These are phyloP conservation scores for Sporothrix pseudoabietina DNA, from an alignment of 2,329 filamentous ascomycete species.

Conservation along the genomic window DNA sequence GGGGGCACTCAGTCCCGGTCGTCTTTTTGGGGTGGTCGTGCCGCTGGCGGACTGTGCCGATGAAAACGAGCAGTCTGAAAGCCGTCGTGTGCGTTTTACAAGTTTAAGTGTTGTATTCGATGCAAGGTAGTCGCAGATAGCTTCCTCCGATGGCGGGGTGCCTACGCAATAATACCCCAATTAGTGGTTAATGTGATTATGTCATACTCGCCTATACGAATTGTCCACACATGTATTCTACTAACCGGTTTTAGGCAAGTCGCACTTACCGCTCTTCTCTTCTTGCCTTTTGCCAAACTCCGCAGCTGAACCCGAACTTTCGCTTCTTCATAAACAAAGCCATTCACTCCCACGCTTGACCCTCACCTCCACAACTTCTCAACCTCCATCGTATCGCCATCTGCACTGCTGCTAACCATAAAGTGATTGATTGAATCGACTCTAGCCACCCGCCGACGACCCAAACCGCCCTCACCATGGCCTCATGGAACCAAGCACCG, in stretches of 20 bases:
- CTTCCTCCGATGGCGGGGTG: constrained; percentile 23
- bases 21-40: neutral
- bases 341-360: neutral
- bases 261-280: constrained; percentile 12
- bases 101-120: neutral
- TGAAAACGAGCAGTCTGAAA: neutral
- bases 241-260: neutral
- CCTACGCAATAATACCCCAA: constrained; percentile 9
- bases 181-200: constrained; percentile 17
- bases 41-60: neutral
- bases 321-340: neutral
- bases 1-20: constrained; percentile 38
- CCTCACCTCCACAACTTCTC: neutral
- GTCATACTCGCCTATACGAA: neutral
- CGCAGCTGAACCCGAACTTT: neutral
- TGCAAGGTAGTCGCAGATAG: constrained; percentile 9
- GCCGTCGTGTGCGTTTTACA: neutral
- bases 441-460: neutral
- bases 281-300: neutral
- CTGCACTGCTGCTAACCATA: constrained; percentile 37
- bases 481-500: constrained; percentile 31
- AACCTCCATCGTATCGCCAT: neutral
- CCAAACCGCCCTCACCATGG: constrained; percentile 29
- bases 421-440: constrained; percentile 19
- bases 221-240: neutral